Evolutionary conservation across 2,329 filamentous ascomycete genomes (phyloP), one percentile per base, ranked within the genome.

Genomic region (Gnomoniopsis sp.): DNA sequence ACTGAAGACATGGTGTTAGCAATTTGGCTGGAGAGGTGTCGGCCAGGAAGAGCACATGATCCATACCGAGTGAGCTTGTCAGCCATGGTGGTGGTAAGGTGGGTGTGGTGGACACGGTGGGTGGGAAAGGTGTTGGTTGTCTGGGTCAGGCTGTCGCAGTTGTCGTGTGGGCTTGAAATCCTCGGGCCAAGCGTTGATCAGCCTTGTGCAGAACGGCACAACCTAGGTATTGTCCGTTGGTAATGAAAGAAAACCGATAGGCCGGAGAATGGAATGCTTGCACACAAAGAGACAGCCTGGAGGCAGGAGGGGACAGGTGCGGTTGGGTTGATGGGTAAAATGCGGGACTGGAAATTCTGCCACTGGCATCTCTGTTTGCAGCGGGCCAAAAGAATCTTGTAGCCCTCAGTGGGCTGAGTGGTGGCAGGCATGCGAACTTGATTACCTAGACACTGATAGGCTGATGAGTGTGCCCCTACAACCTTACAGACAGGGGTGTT

Each of bases 41-140:
- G 17, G 33, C 3, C 33, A 10, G 12, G 19, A 3, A 19, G 23
- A 49, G 23, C n/a, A 15, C 30, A 17, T 48, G 36, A 10, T 33
- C 53, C 48, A 53, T 87, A 96, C 92, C 93, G 90, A 69, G 93
- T 98, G 70, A 97, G 86, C 79, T 90, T 96, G 84, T 96, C 92
- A 74, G 90, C 84, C 92, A 96, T 96, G 71, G 70, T 57, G 22
- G 49, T 46, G 53, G 44, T 43, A 22, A 17, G 11, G 53, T 30
- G 46, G 53, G 23, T 43, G 17, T 63, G 52, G 26, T 58, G 60
- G 55, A 60, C 43, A 46, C 47, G 46, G 51, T 52, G 50, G 34
- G 23, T n/a, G 50, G 15, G 52, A 59, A 59, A 55, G 54, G 54
- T 48, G 43, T 19, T 55, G 30, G 46, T 11, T 26, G 57, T 43